phyloP scores from a whole-genome alignment of 176 grass and related monocot species.

The Poa annua region DNA sequence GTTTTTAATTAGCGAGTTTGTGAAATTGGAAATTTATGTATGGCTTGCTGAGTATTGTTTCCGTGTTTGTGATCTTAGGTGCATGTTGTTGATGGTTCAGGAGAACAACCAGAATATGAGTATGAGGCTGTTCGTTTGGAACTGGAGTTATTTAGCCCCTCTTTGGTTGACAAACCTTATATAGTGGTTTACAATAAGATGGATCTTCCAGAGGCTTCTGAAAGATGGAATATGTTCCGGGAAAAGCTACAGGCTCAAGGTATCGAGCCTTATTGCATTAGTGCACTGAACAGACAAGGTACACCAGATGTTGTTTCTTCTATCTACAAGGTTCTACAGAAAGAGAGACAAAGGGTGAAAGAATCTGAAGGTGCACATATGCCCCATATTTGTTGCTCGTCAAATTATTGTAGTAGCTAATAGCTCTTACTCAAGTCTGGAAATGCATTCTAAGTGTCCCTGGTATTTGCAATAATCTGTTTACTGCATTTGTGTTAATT shows the following conservation, averaged over 20 bases:
- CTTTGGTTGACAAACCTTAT: conserved; percentile 84
- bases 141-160: conserved; percentile 93
- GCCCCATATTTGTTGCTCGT: conserved; percentile 13
- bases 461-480: neutral
- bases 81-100: conserved; percentile 93
- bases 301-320: conserved; percentile 66
- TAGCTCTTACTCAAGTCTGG: neutral
- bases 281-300: conserved; percentile 82
- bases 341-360: conserved; percentile 75
- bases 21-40: neutral
- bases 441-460: conserved; percentile 17
- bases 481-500: conserved; percentile 2
- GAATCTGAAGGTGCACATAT: conserved; percentile 62
- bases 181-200: conserved; percentile 93
- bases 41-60: neutral
- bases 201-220: conserved; percentile 90
- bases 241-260: conserved; percentile 59
- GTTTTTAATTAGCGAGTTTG: neutral
- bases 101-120: conserved; percentile 87
- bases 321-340: conserved; percentile 76
- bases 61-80: conserved; percentile 58
- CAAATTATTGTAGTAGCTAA: conserved; percentile 14
- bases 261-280: conserved; percentile 72
- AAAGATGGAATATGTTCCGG: conserved; percentile 71
- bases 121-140: conserved; percentile 94